Percentiles rank a stretch among this genome's conserved stretches.
phyloP scores from a whole-genome alignment of 2,329 filamentous ascomycete species.

The Fusarium duplospermum region DNA sequence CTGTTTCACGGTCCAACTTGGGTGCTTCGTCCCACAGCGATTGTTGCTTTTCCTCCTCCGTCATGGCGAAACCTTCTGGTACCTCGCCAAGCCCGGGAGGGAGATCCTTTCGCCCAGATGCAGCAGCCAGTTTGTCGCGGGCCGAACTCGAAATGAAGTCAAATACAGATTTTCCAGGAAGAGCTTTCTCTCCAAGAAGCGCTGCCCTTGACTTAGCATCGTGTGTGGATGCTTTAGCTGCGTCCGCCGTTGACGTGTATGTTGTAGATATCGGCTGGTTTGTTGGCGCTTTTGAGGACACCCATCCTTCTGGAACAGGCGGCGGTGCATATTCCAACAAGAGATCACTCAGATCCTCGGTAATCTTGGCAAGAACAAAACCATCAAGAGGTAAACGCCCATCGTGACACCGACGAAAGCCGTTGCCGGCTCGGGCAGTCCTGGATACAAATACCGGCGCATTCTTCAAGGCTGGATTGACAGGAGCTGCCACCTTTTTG shows the following conservation, averaged over 20 bases:
- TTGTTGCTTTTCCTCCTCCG: constrained; percentile 71
- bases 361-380: constrained; percentile 75
- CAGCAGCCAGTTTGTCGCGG: constrained; percentile 79
- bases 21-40: constrained; percentile 70
- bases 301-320: constrained; percentile 79
- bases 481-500: constrained; percentile 58
- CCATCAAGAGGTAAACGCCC: constrained; percentile 83
- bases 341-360: constrained; percentile 51
- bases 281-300: constrained; percentile 63
- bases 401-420: constrained; percentile 78
- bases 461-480: constrained; percentile 72
- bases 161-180: constrained; percentile 95
- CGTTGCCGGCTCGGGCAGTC: constrained; percentile 45
- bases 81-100: constrained; percentile 82
- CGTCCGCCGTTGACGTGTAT: constrained; percentile 78
- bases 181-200: constrained; percentile 78
- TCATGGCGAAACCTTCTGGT: constrained; percentile 71
- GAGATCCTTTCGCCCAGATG: constrained; percentile 80
- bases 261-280: constrained; percentile 10
- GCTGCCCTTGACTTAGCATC: constrained; percentile 82
- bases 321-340: constrained; percentile 69
- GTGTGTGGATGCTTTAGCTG: constrained; percentile 79
- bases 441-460: constrained; percentile 83
- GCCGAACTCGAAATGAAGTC: constrained; percentile 86
- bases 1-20: constrained; percentile 73